A percentile compares a stretch with the other conserved stretches of the same genome.
These are phyloP conservation scores for Symbiodinium pilosum DNA, from an alignment of 73 alveolate species.

Conservation along the genomic window DNA sequence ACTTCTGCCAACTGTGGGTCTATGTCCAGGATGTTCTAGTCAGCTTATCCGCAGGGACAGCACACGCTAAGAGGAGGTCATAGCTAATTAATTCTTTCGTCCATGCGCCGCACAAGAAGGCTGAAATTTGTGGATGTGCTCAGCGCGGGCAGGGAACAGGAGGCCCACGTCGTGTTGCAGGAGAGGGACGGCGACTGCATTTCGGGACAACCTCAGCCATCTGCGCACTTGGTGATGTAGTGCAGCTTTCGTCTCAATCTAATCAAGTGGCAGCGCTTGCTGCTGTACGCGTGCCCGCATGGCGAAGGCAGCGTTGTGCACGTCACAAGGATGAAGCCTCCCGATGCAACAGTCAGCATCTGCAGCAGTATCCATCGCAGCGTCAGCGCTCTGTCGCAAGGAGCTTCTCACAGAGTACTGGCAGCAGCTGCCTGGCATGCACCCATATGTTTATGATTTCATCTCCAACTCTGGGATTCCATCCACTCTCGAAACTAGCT, in stretches of 20 bases:
- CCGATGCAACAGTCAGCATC: no score
- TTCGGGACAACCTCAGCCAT: no score
- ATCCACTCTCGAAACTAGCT: no score
- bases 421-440: slow-evolving; percentile 28
- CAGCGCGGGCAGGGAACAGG: neutral
- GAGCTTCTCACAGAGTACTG: slow-evolving; percentile 55
- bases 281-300: no score
- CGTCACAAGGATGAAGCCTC: neutral
- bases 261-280: no score
- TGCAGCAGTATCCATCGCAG: neutral
- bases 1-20: neutral
- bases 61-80: no score
- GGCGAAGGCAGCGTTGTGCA: no score
- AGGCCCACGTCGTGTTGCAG: neutral
- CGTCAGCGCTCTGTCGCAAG: neutral
- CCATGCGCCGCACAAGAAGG: neutral
- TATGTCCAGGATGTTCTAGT: neutral
- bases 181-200: no score
- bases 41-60: neutral
- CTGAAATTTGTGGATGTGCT: neutral
- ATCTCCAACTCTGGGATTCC: no score
- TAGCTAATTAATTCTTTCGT: no score
- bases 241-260: no score
- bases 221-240: no score
- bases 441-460: neutral